Evolutionary conservation across 2,329 filamentous ascomycete genomes (phyloP).

Genomic region (Trichophyton schoenleinii): DNA sequence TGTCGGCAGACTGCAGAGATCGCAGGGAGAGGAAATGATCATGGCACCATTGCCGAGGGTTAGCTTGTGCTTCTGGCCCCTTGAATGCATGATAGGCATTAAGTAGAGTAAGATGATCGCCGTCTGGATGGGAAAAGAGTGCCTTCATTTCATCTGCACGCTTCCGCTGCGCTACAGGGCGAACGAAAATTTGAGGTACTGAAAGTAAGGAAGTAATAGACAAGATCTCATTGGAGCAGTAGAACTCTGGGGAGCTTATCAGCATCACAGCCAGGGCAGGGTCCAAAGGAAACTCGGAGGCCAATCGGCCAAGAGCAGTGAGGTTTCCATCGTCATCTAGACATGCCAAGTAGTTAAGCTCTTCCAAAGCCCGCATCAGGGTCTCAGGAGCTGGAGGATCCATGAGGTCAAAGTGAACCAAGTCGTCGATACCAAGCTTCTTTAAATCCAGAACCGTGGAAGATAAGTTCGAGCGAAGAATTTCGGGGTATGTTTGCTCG

Average conservation of each 20-base stretch:
- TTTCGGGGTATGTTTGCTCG: slow-evolving; percentile 92
- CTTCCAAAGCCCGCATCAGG: slow-evolving; percentile 92
- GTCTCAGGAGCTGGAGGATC: slow-evolving; percentile 96
- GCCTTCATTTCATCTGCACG: slow-evolving; percentile 96
- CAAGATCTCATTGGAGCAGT: slow-evolving; percentile 95
- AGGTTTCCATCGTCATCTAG: slow-evolving; percentile 93
- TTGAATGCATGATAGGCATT: slow-evolving; percentile 99
- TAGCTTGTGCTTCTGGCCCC: slow-evolving; percentile 52
- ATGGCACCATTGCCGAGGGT: slow-evolving; percentile 86
- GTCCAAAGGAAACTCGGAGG: slow-evolving; percentile 91
- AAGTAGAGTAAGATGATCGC: slow-evolving; percentile 88
- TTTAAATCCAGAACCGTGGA: slow-evolving; percentile 94
- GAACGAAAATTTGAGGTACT: slow-evolving; percentile 85
- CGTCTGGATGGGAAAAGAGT: slow-evolving; percentile 81
- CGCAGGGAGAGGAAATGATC: slow-evolving; percentile 89
- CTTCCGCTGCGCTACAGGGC: slow-evolving; percentile 72
- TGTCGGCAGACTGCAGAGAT: slow-evolving; percentile 82
- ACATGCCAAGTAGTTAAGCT: slow-evolving; percentile 93
- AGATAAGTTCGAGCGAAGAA: slow-evolving; percentile 84
- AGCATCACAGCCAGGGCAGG: slow-evolving; percentile 93
- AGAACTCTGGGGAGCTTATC: slow-evolving; percentile 93
- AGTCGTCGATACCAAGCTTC: slow-evolving; percentile 87
- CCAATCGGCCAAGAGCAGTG: slow-evolving; percentile 69
- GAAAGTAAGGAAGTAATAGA: slow-evolving; percentile 90
- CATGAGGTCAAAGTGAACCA: slow-evolving; percentile 98